Base-by-base conservation (phyloP, 371 early-diverging fungal genomes). In the Polyrhizophydium stewartii region DNA sequence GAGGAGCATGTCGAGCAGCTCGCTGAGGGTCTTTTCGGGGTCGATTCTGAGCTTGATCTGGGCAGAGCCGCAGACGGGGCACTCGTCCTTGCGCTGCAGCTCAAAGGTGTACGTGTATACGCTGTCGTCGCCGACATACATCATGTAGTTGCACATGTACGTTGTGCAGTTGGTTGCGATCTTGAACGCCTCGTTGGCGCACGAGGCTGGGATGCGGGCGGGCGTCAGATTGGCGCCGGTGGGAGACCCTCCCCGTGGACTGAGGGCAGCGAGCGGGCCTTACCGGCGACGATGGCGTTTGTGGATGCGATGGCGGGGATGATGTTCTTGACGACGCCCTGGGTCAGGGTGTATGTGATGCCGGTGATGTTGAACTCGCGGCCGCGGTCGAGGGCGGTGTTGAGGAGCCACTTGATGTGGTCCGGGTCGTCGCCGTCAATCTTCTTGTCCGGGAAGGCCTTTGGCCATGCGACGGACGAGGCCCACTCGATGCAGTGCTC, bases 271-370 rank as follows among this genome's bases (percentile, higher is more conserved):
- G n/a, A n/a, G n/a, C 10, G 38, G 38, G 38, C 10, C 43, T 13
- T 76, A 28, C 99, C 99, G 32, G 97, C 94, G 61, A 99, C 88
- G 35, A 99, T 91, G 21, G 99, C 99, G 66, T 99, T 99, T 12
- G 99, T 98, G 0, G 99, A 97, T 22, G 99, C 99, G 65, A 99
- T 97, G 17, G 99, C 99, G 1, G 99, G 99, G 56, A 99, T 99
- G 60, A 99, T 99, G 70, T 92, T 89, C 75, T 93, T 93, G 60
- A 92, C 89, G 21, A 97, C 97, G 16, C 96, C 97, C 69, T 93
- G 93, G 0, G 95, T 91, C 55, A 97, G 80, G n/a, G 90, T 84
- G 64, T 91, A 93, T 0, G 89, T 94, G 25, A 97, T 89, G 19
- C 96, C 97, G 5, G 81, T 67, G 53, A 97, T 97, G 61, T 87